Evolutionary conservation across 495 filamentous ascomycete genomes (phyloP).

Genomic region (Pseudomonodictys pantanalensis): DNA sequence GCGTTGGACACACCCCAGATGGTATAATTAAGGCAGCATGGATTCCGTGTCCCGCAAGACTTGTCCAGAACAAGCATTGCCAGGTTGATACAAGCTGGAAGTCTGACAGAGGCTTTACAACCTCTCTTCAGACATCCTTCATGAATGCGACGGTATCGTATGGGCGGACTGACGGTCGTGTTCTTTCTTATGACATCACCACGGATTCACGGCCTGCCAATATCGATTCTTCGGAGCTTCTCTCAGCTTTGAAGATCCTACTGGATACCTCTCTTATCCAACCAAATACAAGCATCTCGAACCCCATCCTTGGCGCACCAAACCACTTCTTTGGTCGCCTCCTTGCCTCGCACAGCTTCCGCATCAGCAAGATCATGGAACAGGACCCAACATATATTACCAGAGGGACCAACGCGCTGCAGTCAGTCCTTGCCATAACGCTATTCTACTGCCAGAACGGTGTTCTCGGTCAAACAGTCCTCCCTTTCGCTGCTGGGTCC

Average conservation of each 20-base stretch:
- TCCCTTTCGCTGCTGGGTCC: neutral
- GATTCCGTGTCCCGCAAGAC: conserved; percentile 5
- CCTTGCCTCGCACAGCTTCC: conserved; percentile 16
- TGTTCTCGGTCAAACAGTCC: conserved; percentile 13
- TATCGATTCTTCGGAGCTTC: neutral
- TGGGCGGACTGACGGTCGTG: conserved; percentile 5
- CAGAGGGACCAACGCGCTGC: conserved; percentile 19
- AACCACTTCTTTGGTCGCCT: conserved; percentile 25
- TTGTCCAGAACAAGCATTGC: neutral
- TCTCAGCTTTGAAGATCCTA: conserved; percentile 6
- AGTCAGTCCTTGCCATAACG: conserved; percentile 16
- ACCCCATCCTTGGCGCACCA: conserved; percentile 17
- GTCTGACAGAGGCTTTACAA: conserved; percentile 5
- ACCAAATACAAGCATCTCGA: neutral
- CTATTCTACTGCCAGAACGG: conserved; percentile 27
- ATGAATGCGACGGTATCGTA: conserved; percentile 19
- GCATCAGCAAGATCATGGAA: conserved; percentile 14
- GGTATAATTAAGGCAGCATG: conserved; percentile 4
- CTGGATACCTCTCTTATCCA: conserved; percentile 3
- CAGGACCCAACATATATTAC: neutral
- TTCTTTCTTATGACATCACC: conserved; percentile 7
- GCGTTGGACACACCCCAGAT: neutral
- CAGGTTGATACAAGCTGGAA: neutral
- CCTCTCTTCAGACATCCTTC: conserved; percentile 13
- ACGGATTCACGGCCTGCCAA: neutral